These are phyloP conservation scores for Acacia acuminata DNA, from an alignment of 306 rosid species.

Conservation along the genomic window DNA sequence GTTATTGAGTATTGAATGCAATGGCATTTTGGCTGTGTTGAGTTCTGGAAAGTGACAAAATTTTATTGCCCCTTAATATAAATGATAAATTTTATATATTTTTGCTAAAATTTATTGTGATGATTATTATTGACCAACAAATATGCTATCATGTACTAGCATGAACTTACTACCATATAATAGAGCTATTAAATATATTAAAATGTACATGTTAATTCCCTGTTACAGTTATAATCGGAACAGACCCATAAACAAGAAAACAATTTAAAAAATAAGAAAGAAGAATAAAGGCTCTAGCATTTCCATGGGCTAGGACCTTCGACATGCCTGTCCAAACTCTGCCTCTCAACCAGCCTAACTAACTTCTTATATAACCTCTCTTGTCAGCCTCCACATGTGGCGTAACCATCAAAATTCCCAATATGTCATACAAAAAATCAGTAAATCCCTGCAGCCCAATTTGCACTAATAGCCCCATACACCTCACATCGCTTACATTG, in stretches of 20 bases:
- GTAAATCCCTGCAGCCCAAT: neutral
- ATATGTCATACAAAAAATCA: neutral
- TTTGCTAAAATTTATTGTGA: neutral
- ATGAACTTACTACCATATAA: neutral
- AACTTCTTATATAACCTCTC: neutral
- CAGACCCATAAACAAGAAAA: neutral
- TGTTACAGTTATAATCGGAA: neutral
- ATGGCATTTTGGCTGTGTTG: neutral
- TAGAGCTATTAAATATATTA: neutral
- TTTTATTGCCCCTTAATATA: neutral
- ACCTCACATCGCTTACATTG: neutral
- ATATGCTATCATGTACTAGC: neutral
- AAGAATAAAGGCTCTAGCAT: neutral
- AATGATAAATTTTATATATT: neutral
- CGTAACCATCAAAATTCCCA: neutral
- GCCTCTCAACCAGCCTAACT: neutral
- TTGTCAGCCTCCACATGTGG: neutral
- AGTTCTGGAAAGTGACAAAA: neutral
- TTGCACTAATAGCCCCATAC: neutral
- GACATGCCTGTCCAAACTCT: neutral
- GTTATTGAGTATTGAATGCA: neutral
- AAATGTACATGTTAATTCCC: neutral
- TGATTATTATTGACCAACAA: neutral
- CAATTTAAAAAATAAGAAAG: too few species aligned
- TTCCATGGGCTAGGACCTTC: neutral